Evolutionary conservation across 768 basidiomycete genomes (phyloP), one percentile per base, ranked within the genome.

Genomic region (Cystofilobasidium capitatum): DNA sequence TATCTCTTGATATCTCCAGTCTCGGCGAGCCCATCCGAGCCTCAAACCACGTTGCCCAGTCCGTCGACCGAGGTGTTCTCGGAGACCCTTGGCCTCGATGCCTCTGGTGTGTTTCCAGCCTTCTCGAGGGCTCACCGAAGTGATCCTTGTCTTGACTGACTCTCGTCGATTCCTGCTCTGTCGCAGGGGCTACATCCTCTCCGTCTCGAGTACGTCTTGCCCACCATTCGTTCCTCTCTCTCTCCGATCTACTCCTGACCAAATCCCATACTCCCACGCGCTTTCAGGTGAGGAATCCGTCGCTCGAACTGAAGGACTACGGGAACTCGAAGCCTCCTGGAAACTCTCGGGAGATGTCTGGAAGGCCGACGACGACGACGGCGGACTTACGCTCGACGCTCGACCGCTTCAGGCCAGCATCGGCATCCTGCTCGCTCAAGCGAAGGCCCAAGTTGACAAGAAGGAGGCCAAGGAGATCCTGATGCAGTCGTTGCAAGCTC

Each of bases 261-360:
- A 35, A 35, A 3, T 6, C 22, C 24, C 36, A 7, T 36, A 3
- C 14, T 22, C 31, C 4, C n/a, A 17, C 31, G 17, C 35, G 31
- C 20, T n/a, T 1, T 39, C 20, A 47, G 54, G 42, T 24, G 66
- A 62, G 57, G 66, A 63, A 20, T 54, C 24, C 1, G 24, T 29
- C 33, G 61, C 66, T 8, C 49, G 44, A 12, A 33, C 44, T n/a
- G 66, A 68, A 58, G 66, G 66, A 17, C 39, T 36, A 37, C 37
- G 61, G 26, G 66, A 68, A 42, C 60, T 68, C 14, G 66, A 68
- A 7, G 66, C 66, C 1, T 31, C 61, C 1, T 62, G 20, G n/a
- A 68, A 61, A 29, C 61, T 68, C 24, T 60, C 66, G 24, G 66
- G 66, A 9, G 66, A 68, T 22, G 33, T 68, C 44, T 55, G 65